Conservation (phyloP, 176 grass and related monocot genomes). For the Echinochloa phyllopogon region DNA sequence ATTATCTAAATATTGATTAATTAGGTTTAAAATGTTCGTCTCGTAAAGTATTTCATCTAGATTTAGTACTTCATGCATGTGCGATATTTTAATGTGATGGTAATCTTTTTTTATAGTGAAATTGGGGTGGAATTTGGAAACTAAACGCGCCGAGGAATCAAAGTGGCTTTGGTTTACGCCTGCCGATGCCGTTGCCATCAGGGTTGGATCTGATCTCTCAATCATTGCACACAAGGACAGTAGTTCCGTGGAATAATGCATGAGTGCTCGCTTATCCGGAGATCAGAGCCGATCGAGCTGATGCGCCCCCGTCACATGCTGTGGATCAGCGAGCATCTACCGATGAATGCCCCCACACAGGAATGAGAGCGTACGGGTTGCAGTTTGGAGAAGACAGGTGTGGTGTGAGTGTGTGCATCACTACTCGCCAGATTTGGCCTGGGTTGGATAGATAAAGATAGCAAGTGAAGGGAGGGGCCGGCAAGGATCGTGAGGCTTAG, state of each 20-base stretch:
- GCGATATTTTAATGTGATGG: too few relatives aligned
- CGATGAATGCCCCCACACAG: background rate
- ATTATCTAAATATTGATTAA: too few relatives aligned
- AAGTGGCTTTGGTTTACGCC: conserved; percentile 19
- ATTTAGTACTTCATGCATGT: too few relatives aligned
- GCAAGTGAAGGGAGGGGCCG: conserved; percentile 4
- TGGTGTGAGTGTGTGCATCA: background rate
- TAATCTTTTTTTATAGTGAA: too few relatives aligned
- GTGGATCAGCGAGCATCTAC: conserved; percentile 17
- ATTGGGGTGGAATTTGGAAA: too few relatives aligned
- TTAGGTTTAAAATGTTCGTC: too few relatives aligned
- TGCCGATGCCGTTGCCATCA: background rate
- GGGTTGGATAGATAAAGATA: conserved; percentile 41
- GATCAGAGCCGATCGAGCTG: background rate
- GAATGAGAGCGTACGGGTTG: background rate
- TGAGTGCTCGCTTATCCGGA: conserved; percentile 36
- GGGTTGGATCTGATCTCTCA: conserved; percentile 40
- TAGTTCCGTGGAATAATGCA: conserved; percentile 2
- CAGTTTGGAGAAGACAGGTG: background rate
- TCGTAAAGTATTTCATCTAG: too few relatives aligned
- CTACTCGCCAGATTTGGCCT: background rate
- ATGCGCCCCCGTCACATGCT: background rate
- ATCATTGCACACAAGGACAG: conserved; percentile 33
- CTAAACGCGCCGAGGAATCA: conserved; percentile 22
- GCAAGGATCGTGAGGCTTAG: background rate